Base-by-base conservation (phyloP, 2,329 filamentous ascomycete species). In the Beauveria sp. region DNA sequence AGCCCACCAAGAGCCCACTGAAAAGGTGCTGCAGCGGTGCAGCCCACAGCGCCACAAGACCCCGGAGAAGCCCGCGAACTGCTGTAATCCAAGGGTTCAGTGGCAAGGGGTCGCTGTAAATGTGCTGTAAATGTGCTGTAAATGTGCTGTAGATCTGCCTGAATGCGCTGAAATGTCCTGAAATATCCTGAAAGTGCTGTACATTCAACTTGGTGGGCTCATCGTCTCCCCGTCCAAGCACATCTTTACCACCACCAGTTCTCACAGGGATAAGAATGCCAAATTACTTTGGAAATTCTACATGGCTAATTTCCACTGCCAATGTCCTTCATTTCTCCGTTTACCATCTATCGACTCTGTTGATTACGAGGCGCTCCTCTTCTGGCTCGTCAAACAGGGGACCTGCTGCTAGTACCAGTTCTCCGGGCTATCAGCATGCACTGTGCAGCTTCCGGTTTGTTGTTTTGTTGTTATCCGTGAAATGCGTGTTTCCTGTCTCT, bases 251-350 rank as follows among this genome's bases (percentile, higher is more conserved):
- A 42, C 57, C 57, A 52, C 57, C 24, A 45, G 50, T 43, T 52
- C 50, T 51, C 40, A 52, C 57, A 59, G 49, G 57, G 57, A 51
- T 51, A 24, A 38, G 6, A 38, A 49, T 49, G 24, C 24, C 49
- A 54, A 54, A 54, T 60, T 60, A 30, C n/a, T 30, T 38, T 20
- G 22, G 12, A 18, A 20, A 54, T 26, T 12, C 26, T 30, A 38
- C 12, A 59, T 59, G 42, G 42, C 50, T 60, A 40, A 60, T 60
- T 60, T 60, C 58, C 58, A 54, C 40, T 60, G 28, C 50, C 49
- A 60, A 60, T 54, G 49, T 40, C 53, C 40, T 59, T 52, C 57
- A 59, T 59, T 46, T 59, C 57, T 52, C 45, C 38, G 40, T 52
- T 53, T 53, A 26, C 49, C 57, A 45, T 52, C 22, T 24, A 34